Evolutionary conservation across 164 flowering plant genomes (phyloP).

Genomic region (Taxillus chinensis): DNA sequence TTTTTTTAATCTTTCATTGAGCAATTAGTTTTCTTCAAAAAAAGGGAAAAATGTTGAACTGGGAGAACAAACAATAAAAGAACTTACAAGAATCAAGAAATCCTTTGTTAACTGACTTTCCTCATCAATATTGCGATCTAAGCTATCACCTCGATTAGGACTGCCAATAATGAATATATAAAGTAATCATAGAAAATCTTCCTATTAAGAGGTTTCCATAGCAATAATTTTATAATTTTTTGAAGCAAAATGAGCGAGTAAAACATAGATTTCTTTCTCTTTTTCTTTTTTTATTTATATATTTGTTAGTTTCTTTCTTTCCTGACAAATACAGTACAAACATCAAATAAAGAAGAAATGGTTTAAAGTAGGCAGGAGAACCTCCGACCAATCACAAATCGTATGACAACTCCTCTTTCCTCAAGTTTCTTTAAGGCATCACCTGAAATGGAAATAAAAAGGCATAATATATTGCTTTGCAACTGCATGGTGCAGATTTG

Average conservation of each 20-base stretch:
- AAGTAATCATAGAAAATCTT: not conserved
- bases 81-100: slow-evolving; percentile 84
- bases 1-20: too few relatives aligned
- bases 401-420: slow-evolving; percentile 83
- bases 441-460: slow-evolving; percentile 33
- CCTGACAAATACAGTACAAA: too few relatives aligned
- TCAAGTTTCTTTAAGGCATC: slow-evolving; percentile 76
- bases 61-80: not conserved
- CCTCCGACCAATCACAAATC: slow-evolving; percentile 99
- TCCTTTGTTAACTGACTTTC: slow-evolving; percentile 68
- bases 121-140: slow-evolving; percentile 83
- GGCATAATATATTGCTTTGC: not conserved
- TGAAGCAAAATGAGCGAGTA: not conserved
- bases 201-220: not conserved
- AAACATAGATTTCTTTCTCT: not conserved
- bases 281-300: too few relatives aligned
- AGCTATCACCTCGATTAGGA: slow-evolving; percentile 97
- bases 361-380: slow-evolving; percentile 21
- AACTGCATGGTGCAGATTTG: too few relatives aligned
- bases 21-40: too few relatives aligned
- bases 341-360: not conserved
- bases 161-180: slow-evolving; percentile 33
- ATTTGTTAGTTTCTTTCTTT: too few relatives aligned
- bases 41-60: too few relatives aligned
- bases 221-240: not conserved